Conservation (phyloP, 306 rosid species). For the Ormosia emarginata region DNA sequence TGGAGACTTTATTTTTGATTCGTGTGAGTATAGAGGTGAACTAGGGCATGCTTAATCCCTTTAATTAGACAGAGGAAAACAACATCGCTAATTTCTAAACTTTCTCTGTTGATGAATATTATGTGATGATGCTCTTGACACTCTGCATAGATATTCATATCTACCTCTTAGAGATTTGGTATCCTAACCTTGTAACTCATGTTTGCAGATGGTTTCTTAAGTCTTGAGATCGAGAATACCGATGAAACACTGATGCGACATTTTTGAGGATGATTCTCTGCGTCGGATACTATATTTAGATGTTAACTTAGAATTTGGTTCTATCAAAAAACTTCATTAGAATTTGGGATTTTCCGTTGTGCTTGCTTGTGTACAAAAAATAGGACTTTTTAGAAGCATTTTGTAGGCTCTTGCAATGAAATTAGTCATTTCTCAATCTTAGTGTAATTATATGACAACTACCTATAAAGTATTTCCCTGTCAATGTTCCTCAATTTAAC, state of each 20-base stretch:
- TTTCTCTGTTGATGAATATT: neutral
- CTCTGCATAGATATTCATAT: neutral
- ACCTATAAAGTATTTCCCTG: neutral
- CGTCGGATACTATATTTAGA: conserved; percentile 5
- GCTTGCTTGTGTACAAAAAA: conserved; percentile 3
- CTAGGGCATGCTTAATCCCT: neutral
- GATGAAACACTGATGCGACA: conserved; percentile 16
- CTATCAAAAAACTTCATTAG: neutral
- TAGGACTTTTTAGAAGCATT: conserved; percentile 15
- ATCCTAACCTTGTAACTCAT: neutral
- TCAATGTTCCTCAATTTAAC: neutral
- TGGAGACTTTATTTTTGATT: neutral
- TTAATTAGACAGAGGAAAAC: neutral
- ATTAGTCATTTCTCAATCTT: neutral
- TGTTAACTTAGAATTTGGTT: neutral
- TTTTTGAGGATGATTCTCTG: neutral
- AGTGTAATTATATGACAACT: neutral
- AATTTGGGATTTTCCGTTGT: neutral
- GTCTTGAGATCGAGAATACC: neutral
- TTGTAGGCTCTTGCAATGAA: neutral
- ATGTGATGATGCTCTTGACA: neutral
- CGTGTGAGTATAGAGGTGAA: neutral
- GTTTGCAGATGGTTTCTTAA: conserved; percentile 26
- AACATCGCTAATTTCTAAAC: neutral
- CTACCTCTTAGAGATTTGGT: neutral